Evolutionary conservation across 139 green algal genomes (phyloP).

Genomic region (Chlamydomonas eustigma): DNA sequence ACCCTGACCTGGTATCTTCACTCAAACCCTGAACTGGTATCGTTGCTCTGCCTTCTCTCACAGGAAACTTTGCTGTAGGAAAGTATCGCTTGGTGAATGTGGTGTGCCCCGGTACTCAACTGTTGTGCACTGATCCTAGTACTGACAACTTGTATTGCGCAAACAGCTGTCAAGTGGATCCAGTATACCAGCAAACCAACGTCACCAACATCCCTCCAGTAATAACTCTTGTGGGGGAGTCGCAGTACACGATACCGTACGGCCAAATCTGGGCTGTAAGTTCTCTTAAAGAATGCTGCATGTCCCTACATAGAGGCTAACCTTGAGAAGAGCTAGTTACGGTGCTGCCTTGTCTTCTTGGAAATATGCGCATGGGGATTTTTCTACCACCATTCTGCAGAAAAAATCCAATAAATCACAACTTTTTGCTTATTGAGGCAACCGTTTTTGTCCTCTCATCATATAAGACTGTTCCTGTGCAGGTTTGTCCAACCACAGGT

Average conservation of each 20-base stretch:
- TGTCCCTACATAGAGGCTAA: no score
- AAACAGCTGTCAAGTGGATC: slow-evolving; percentile 9
- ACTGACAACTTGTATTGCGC: slow-evolving; percentile 11
- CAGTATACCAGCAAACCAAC: neutral
- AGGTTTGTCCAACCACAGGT: slow-evolving; percentile 10
- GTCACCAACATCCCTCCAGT: neutral
- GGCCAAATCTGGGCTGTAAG: neutral
- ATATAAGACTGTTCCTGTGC: no score
- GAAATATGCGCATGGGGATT: no score
- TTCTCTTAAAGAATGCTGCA: no score
- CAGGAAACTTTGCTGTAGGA: slow-evolving; percentile 21
- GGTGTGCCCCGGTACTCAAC: slow-evolving; percentile 13
- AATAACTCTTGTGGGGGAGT: neutral
- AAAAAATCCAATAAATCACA: no score
- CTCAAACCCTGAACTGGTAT: no score
- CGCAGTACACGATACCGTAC: neutral
- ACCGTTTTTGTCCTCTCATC: no score
- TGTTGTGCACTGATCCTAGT: slow-evolving; percentile 11
- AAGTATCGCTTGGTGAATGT: slow-evolving; percentile 38
- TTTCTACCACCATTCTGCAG: no score
- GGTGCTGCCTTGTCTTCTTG: no score
- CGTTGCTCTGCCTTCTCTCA: neutral
- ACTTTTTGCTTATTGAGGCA: no score
- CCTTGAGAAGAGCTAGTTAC: no score
- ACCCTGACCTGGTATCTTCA: no score